Conservation (phyloP, 2,329 filamentous ascomycete species). For the Xylaria sp. region DNA sequence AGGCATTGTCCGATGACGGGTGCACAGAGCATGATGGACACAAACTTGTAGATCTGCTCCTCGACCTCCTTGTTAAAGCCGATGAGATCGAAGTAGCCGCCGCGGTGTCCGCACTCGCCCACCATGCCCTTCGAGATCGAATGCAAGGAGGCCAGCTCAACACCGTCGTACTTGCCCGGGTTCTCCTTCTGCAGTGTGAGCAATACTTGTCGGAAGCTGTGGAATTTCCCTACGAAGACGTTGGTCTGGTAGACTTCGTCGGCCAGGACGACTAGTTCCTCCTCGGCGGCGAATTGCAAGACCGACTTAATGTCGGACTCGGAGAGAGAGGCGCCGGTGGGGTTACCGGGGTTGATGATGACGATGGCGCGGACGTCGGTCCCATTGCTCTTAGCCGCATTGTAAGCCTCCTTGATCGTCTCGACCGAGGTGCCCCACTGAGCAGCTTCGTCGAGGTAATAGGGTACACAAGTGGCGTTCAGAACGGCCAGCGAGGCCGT, state of each 20-base stretch:
- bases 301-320: constrained; percentile 83
- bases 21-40: constrained; percentile 95
- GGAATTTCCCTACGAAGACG: constrained; percentile 93
- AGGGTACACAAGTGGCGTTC: constrained; percentile 88
- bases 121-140: constrained; percentile 98
- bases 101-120: constrained; percentile 96
- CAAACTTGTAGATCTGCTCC: constrained; percentile 97
- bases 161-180: constrained; percentile 80
- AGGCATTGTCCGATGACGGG: constrained; percentile 96
- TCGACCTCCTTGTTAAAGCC: constrained; percentile 88
- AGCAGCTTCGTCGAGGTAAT: constrained; percentile 88
- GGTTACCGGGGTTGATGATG: constrained; percentile 98
- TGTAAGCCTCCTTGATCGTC: constrained; percentile 78
- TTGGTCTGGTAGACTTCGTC: constrained; percentile 99
- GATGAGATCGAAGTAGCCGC: constrained; percentile 96
- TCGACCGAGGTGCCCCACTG: constrained; percentile 89
- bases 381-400: constrained; percentile 79
- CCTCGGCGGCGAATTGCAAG: constrained; percentile 85
- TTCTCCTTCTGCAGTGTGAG: constrained; percentile 80
- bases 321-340: constrained; percentile 87
- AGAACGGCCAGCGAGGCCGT: constrained; percentile 90
- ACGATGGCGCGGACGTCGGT: constrained; percentile 92
- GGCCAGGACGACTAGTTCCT: constrained; percentile 89
- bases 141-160: constrained; percentile 93
- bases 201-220: constrained; percentile 92